phyloP scores from a whole-genome alignment of 208 protist genomes.

The Naegleria lovaniensis region DNA sequence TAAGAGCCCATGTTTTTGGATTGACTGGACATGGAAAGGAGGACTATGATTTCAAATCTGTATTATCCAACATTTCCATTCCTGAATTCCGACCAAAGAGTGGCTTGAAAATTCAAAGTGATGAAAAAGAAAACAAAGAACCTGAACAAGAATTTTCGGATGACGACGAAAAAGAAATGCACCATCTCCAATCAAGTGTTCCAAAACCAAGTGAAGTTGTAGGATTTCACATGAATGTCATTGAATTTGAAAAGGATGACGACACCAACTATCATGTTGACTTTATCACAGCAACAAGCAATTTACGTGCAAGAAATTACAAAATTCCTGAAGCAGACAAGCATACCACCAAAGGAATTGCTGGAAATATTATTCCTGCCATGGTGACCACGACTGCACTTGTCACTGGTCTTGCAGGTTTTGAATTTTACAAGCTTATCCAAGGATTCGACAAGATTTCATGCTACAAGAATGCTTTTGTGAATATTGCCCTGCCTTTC shows the following conservation, averaged over 20 bases:
- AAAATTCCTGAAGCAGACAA: slow-evolving; percentile 71
- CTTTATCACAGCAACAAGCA: slow-evolving; percentile 80
- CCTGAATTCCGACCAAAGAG: slow-evolving; percentile 32
- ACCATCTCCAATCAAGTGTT: background rate
- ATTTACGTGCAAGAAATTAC: slow-evolving; percentile 81
- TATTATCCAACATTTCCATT: background rate
- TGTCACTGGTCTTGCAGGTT: slow-evolving; percentile 90
- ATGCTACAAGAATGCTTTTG: slow-evolving; percentile 85
- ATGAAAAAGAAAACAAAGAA: background rate
- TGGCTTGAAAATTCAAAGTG: slow-evolving; percentile 25
- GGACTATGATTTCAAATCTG: slow-evolving; percentile 10
- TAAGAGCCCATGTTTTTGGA: slow-evolving; percentile 63
- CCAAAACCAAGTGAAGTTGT: background rate
- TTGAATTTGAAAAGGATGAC: slow-evolving; percentile 88
- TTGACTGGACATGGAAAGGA: slow-evolving; percentile 40
- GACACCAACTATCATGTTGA: slow-evolving; percentile 80
- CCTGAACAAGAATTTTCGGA: too few relatives aligned
- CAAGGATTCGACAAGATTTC: slow-evolving; percentile 47
- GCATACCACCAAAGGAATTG: slow-evolving; percentile 72
- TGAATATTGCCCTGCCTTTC: slow-evolving; percentile 95
- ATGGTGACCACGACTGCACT: slow-evolving; percentile 99
- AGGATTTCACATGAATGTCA: background rate
- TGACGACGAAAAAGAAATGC: background rate
- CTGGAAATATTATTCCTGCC: slow-evolving; percentile 97
- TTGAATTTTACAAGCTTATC: slow-evolving; percentile 91